Evolutionary conservation across 768 basidiomycete genomes (phyloP), one percentile per base, ranked within the genome.

Genomic region (Mrakia blollopis): DNA sequence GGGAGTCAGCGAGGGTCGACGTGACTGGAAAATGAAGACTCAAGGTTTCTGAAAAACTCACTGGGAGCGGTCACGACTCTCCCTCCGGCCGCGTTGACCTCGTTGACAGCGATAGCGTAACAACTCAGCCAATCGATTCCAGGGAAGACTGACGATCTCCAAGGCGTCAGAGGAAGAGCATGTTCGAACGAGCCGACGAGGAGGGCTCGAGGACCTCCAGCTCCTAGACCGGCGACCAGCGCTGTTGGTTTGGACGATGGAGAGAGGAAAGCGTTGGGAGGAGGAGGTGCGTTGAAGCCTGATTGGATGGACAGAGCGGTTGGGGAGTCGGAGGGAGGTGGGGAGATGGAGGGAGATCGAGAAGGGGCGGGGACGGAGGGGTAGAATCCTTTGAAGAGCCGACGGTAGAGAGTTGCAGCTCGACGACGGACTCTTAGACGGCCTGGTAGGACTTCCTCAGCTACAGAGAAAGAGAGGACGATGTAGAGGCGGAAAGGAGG

Each of bases 91-190:
- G 94, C 94, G 81, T 96, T 79, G 37, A 77, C 76, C 70, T 79
- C 81, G 50, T 81, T 97, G 18, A 96, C 94, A 75, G 79, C 76
- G 63, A 78, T 75, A 65, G 80, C 82, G 83, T 97, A 98, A 78
- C 92, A 93, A 1, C 91, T 92, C 78, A 98, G 85, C 81, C 94
- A 95, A 81, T 98, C 94, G 84, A 98, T 89, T 0, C 93, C 94
- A 0, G 94, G 94, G 39, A 77, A 77, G 4, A 65, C 72, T 21
- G 79, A 80, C 16, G 52, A 79, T 54, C 79, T 73, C 32, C 76
- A 54, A 44, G 92, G 92, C 37, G 92, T 91, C 88, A 92, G 91
- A 47, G 92, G 83, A 3, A 95, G 81, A 0, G 91, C 86, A 83
- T 96, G 94, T 74, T 94, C 88, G 74, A 92, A 89, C 21, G 89